Percentiles rank a stretch among this genome's conserved stretches.
Evolutionary conservation across 192 early-diverging fungal genomes (phyloP).

Genomic region (Gaertneriomyces semiglobifer): DNA sequence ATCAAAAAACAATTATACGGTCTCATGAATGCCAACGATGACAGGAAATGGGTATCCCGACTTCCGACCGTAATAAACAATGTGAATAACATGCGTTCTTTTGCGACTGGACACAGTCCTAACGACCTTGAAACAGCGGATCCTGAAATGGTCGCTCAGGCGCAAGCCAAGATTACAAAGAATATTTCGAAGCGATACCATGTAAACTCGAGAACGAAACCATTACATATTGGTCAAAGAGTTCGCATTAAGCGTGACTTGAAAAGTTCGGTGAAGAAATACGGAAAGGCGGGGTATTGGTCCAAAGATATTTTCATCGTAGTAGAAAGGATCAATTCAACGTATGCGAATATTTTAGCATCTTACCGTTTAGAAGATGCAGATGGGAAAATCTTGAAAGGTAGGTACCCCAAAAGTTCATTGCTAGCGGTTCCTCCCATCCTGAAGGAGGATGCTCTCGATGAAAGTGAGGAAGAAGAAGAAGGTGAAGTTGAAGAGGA

Average conservation of each 20-base stretch:
- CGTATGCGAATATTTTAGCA: conserved; percentile 5
- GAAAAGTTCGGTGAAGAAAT: background rate
- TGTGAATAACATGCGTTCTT: conserved; percentile 3
- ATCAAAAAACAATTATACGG: conserved; percentile 6
- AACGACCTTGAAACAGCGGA: conserved; percentile 8
- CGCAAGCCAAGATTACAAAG: background rate
- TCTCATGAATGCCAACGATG: conserved; percentile 5
- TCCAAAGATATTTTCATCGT: background rate
- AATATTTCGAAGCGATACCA: too few species aligned
- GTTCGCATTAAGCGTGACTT: conserved; percentile 3
- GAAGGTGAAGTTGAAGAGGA: too few species aligned
- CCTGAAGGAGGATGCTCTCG: background rate
- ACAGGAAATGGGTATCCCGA: conserved; percentile 3
- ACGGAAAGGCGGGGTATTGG: conserved; percentile 11
- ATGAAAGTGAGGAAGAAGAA: too few species aligned
- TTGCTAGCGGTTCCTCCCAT: background rate
- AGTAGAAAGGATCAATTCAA: background rate
- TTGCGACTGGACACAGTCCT: conserved; percentile 10
- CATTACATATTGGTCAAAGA: conserved; percentile 14
- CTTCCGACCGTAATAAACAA: conserved; percentile 8
- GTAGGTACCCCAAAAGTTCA: background rate
- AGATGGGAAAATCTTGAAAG: conserved; percentile 1
- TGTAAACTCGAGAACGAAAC: background rate
- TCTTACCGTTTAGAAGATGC: background rate
- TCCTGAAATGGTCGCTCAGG: background rate